These are phyloP conservation scores for Castanospermum australe DNA, from an alignment of 306 rosid genomes.

Conservation along the genomic window DNA sequence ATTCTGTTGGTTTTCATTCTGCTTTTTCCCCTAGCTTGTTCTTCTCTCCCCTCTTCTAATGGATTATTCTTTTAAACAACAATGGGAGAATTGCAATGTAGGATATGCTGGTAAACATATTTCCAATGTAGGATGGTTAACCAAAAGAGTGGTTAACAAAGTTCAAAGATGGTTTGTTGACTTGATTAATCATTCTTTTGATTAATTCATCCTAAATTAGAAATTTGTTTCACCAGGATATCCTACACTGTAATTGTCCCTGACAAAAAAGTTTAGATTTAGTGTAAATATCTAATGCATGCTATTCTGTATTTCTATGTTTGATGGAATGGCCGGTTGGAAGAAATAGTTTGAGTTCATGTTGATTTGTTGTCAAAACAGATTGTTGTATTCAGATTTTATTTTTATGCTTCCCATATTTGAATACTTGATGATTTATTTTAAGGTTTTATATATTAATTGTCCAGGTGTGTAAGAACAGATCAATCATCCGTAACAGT, in stretches of 20 bases:
- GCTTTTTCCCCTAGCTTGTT: background rate
- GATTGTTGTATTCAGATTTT: background rate
- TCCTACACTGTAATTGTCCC: background rate
- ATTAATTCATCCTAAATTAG: background rate
- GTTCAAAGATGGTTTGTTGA: background rate
- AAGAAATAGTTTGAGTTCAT: background rate
- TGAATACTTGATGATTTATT: background rate
- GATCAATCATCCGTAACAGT: constrained; percentile 77
- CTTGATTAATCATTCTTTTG: background rate
- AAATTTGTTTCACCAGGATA: background rate
- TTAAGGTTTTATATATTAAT: constrained; percentile 17
- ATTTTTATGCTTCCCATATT: background rate
- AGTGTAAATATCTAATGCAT: background rate
- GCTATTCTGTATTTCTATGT: background rate
- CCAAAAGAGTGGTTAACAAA: background rate
- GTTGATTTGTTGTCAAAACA: background rate
- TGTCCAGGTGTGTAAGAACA: constrained; percentile 75
- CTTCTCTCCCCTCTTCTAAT: background rate
- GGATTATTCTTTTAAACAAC: background rate
- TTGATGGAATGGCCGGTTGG: background rate
- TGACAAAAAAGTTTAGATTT: background rate
- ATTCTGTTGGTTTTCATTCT: background rate
- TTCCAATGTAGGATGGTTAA: background rate
- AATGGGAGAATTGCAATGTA: background rate
- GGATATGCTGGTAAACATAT: background rate